A percentile compares a stretch with the other conserved stretches of the same genome.
phyloP scores from a whole-genome alignment of 2,329 filamentous ascomycete genomes.

The Celoporthe dispersa region DNA sequence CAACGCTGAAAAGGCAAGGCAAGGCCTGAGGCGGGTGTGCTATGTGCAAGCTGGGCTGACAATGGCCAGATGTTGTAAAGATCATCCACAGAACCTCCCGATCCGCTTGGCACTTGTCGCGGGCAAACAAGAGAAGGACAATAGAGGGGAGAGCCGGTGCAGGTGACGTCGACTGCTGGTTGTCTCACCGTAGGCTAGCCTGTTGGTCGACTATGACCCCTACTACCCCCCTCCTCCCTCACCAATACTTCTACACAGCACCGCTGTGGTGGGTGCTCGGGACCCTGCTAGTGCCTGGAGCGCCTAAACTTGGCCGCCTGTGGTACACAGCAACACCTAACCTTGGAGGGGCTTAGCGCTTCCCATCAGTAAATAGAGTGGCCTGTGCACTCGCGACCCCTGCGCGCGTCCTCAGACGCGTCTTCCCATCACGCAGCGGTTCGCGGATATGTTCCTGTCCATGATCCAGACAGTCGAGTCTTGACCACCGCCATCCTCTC shows the following conservation, averaged over 20 bases:
- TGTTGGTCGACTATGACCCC: neutral
- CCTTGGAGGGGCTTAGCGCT: neutral
- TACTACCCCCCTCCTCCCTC: neutral
- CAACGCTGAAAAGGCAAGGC: neutral
- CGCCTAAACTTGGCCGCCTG: neutral
- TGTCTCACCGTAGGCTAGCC: constrained; percentile 8
- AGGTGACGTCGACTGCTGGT: constrained; percentile 8
- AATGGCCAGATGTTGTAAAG: neutral
- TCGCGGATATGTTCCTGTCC: neutral
- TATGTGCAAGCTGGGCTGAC: neutral
- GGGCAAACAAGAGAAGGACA: neutral
- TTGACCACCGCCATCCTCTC: neutral
- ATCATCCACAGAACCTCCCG: neutral
- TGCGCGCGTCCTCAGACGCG: constrained; percentile 16
- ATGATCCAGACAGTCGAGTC: neutral
- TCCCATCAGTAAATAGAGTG: neutral
- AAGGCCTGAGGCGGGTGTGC: neutral
- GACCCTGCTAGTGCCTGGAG: neutral
- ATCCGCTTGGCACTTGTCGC: neutral
- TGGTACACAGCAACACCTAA: neutral
- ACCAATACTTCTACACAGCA: neutral
- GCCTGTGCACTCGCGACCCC: constrained; percentile 21
- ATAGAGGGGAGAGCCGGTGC: neutral
- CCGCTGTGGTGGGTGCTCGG: neutral
- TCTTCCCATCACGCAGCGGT: constrained; percentile 4